Conservation (phyloP, 1,139 yeast species). For the Meyerozyma guilliermondii region DNA sequence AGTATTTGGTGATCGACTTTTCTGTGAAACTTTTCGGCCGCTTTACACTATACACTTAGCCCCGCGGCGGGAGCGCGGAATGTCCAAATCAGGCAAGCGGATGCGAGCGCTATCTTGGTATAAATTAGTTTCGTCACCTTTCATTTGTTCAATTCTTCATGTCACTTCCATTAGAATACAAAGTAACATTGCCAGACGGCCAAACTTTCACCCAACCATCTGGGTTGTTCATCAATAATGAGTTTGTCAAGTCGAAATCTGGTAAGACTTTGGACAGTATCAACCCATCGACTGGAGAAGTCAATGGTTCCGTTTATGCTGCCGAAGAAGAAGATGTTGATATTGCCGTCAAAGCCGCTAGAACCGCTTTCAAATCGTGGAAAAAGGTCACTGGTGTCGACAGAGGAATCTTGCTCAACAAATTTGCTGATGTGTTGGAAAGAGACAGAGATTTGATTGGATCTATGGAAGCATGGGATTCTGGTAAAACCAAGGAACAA, state of each 20-base stretch:
- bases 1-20: too few species aligned
- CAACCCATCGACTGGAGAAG: conserved; percentile 66
- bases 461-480: conserved; percentile 73
- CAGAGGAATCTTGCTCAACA: conserved; percentile 51
- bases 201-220: conserved; percentile 59
- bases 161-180: conserved; percentile 35
- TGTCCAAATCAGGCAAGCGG: not conserved
- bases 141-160: conserved; percentile 8
- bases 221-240: conserved; percentile 80
- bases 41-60: too few species aligned
- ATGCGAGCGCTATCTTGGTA: not conserved
- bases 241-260: conserved; percentile 57
- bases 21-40: too few species aligned
- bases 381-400: conserved; percentile 41
- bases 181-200: conserved; percentile 54
- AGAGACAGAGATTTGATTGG: conserved; percentile 53
- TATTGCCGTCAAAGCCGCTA: conserved; percentile 70
- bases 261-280: conserved; percentile 62
- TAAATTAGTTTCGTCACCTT: not conserved
- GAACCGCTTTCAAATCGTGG: conserved; percentile 57
- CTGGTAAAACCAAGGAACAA: conserved; percentile 63
- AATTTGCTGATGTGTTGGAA: conserved; percentile 58
- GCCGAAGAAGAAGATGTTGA: conserved; percentile 72
- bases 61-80: too few species aligned
- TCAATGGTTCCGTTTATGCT: conserved; percentile 59